These are phyloP conservation scores for Austroboletus olivaceoglutinosus DNA, from an alignment of 1,284 basidiomycete genomes.

Conservation along the genomic window DNA sequence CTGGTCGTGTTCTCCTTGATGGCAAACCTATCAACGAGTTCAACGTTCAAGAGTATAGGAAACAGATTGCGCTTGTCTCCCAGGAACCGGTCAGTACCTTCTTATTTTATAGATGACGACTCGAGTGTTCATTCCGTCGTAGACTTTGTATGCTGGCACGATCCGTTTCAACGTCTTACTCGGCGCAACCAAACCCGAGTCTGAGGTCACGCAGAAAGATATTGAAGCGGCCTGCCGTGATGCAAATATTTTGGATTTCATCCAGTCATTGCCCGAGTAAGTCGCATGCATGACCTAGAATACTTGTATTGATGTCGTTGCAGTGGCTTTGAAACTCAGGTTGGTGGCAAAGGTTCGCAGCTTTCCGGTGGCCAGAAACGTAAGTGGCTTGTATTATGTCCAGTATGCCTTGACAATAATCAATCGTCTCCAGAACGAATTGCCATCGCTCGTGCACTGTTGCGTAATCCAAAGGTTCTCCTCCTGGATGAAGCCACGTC, in stretches of 20 bases:
- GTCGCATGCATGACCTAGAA: constrained; percentile 22
- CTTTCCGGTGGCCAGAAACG: constrained; percentile 93
- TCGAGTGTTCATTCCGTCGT: neutral
- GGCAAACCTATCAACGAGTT: constrained; percentile 76
- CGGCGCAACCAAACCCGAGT: constrained; percentile 78
- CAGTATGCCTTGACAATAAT: neutral
- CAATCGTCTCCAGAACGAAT: constrained; percentile 68
- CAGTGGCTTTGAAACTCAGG: constrained; percentile 73
- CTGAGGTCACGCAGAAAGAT: constrained; percentile 86
- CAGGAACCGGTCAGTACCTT: constrained; percentile 68
- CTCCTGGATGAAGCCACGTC: constrained; percentile 92
- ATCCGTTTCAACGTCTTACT: constrained; percentile 88
- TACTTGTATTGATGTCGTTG: constrained; percentile 3
- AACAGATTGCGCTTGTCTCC: constrained; percentile 85
- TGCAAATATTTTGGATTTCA: constrained; percentile 93
- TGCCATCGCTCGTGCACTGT: constrained; percentile 94
- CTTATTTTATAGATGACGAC: neutral
- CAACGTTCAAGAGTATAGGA: constrained; percentile 83
- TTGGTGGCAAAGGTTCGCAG: constrained; percentile 92
- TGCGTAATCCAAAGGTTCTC: constrained; percentile 91
- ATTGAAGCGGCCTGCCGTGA: constrained; percentile 80
- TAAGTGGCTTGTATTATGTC: constrained; percentile 37
- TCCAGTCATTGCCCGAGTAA: constrained; percentile 80
- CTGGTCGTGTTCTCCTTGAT: constrained; percentile 75
- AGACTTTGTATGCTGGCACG: constrained; percentile 83